These are phyloP conservation scores for Cordyceps farinosa DNA, from an alignment of 2,329 filamentous ascomycete species.

Conservation along the genomic window DNA sequence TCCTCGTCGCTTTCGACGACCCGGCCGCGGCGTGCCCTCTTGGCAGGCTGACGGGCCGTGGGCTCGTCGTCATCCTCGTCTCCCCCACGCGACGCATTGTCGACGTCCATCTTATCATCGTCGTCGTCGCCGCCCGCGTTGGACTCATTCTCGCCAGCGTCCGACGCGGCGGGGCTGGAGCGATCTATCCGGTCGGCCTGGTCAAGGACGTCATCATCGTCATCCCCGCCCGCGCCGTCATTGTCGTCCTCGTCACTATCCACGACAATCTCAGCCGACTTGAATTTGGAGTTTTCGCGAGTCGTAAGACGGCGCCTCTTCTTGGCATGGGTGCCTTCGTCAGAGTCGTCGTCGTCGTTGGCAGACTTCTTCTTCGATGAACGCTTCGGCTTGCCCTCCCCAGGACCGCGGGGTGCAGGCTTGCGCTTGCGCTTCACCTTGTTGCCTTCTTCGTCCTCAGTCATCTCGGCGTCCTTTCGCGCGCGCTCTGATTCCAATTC, in stretches of 20 bases:
- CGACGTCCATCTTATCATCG: conserved; percentile 52
- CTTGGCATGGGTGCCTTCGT: conserved; percentile 48
- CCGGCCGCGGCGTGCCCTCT: conserved; percentile 47
- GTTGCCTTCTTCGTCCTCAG: conserved; percentile 76
- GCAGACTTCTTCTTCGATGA: conserved; percentile 43
- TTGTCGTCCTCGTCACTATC: conserved; percentile 65
- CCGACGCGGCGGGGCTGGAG: conserved; percentile 34
- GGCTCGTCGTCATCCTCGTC: conserved; percentile 44
- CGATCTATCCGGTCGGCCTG: conserved; percentile 42
- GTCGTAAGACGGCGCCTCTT: conserved; percentile 58
- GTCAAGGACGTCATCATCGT: conserved; percentile 42
- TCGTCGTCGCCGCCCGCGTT: conserved; percentile 30
- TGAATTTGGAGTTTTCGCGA: conserved; percentile 65
- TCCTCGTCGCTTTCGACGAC: conserved; percentile 56
- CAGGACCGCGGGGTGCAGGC: conserved; percentile 36
- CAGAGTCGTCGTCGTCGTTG: conserved; percentile 35
- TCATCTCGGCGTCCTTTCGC: conserved; percentile 66
- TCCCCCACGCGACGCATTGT: conserved; percentile 39
- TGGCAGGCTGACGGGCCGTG: conserved; percentile 40
- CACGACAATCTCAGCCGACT: conserved; percentile 79
- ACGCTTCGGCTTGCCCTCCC: conserved; percentile 43
- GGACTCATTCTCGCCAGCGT: conserved; percentile 22
- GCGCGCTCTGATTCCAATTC: conserved; percentile 50
- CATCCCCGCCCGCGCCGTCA: conserved; percentile 21
- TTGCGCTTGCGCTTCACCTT: conserved; percentile 75